A percentile compares a stretch with the other conserved stretches of the same genome.
phyloP scores from a whole-genome alignment of 495 filamentous ascomycete genomes.

The Hyaloscypha variabilis region DNA sequence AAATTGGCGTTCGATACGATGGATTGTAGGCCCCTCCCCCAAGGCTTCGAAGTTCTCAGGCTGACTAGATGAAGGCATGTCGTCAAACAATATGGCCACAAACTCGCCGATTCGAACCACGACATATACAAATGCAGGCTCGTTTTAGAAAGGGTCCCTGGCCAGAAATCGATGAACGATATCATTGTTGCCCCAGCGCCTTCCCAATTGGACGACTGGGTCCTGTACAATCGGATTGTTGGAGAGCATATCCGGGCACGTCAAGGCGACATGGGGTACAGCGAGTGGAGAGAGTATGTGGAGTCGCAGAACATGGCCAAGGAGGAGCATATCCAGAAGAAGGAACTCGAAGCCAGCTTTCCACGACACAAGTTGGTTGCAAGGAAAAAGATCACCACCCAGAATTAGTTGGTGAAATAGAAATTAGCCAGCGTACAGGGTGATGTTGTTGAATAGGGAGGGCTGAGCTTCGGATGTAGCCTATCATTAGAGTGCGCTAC shows the following conservation, averaged over 20 bases:
- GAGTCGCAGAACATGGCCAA: conserved; percentile 8
- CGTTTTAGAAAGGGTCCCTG: conserved; percentile 36
- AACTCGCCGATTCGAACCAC: conserved; percentile 30
- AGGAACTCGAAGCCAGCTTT: background rate
- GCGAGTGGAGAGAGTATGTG: conserved; percentile 4
- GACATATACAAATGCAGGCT: conserved; percentile 39
- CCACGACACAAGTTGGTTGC: background rate
- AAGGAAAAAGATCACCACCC: background rate
- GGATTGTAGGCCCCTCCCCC: conserved; percentile 41
- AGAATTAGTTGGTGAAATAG: background rate
- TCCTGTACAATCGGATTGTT: conserved; percentile 42
- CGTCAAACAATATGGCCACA: conserved; percentile 42
- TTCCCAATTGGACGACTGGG: conserved; percentile 52
- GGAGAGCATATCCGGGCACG: conserved; percentile 35
- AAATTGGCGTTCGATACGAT: conserved; percentile 50
- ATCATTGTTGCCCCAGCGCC: conserved; percentile 41
- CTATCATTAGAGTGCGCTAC: no score
- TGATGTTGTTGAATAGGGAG: background rate
- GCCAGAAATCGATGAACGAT: conserved; percentile 35
- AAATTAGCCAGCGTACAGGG: background rate
- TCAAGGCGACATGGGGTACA: conserved; percentile 23
- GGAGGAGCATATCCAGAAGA: background rate
- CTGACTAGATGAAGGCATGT: conserved; percentile 34
- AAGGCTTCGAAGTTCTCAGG: background rate
- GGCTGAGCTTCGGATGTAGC: background rate